phyloP scores from a whole-genome alignment of 345 rosid genomes.

The Gossypium sturtianum region DNA sequence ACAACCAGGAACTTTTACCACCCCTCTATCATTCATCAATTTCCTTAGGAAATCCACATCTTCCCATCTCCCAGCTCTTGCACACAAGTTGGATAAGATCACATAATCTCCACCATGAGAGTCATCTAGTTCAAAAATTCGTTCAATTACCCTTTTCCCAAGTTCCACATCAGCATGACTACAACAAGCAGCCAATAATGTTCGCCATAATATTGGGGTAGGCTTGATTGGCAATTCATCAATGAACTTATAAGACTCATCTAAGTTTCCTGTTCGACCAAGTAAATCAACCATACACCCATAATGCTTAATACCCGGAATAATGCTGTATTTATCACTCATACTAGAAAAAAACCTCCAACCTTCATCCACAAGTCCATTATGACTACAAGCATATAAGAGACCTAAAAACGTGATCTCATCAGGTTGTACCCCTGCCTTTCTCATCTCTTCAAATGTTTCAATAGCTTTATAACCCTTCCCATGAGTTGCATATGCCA shows the following conservation, averaged over 20 bases:
- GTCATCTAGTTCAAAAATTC: slow-evolving; percentile 59
- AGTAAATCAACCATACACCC: slow-evolving; percentile 91
- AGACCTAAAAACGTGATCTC: slow-evolving; percentile 72
- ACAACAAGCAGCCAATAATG: slow-evolving; percentile 72
- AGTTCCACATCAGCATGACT: slow-evolving; percentile 49
- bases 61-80: slow-evolving; percentile 66
- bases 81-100: slow-evolving; percentile 66
- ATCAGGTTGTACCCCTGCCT: slow-evolving; percentile 44
- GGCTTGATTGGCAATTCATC: slow-evolving; percentile 49
- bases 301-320: slow-evolving; percentile 66
- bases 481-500: slow-evolving; percentile 87
- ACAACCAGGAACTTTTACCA: slow-evolving; percentile 75
- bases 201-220: slow-evolving; percentile 68
- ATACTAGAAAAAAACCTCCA: slow-evolving; percentile 44
- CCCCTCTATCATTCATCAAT: slow-evolving; percentile 52
- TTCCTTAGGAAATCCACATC: slow-evolving; percentile 53
- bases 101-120: slow-evolving; percentile 84
- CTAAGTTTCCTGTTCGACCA: slow-evolving; percentile 67
- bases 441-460: slow-evolving; percentile 57
- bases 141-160: slow-evolving; percentile 46
- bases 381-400: slow-evolving; percentile 81
- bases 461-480: slow-evolving; percentile 49
- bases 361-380: slow-evolving; percentile 69
- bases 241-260: slow-evolving; percentile 59
- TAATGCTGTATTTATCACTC: slow-evolving; percentile 37